Percentiles rank a stretch among this genome's conserved stretches.
Evolutionary conservation across 495 filamentous ascomycete genomes (phyloP).

Genomic region (Physcia stellaris): DNA sequence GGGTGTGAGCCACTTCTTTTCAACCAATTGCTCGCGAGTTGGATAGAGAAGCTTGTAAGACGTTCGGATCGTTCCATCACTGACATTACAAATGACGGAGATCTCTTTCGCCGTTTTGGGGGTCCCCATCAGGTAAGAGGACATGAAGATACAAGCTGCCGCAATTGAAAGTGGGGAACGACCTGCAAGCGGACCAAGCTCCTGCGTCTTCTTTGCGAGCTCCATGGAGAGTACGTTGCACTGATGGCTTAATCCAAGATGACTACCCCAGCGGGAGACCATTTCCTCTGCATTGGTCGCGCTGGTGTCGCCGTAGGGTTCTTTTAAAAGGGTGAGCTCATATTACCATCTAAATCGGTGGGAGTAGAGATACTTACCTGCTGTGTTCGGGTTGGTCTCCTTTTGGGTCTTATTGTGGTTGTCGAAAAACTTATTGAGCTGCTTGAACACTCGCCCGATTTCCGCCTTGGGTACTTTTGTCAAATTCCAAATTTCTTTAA

Average conservation of each 20-base stretch:
- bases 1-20: constrained; percentile 57
- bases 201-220: constrained; percentile 59
- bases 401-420: constrained; percentile 40
- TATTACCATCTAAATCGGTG: constrained; percentile 4
- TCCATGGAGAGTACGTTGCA: constrained; percentile 59
- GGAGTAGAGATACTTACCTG: constrained; percentile 24
- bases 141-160: constrained; percentile 92
- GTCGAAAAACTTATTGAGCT: constrained; percentile 72
- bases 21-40: constrained; percentile 58
- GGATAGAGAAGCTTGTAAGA: constrained; percentile 80
- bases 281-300: constrained; percentile 76
- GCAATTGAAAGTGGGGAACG: constrained; percentile 90
- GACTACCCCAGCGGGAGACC: constrained; percentile 76
- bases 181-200: constrained; percentile 67
- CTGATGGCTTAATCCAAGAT: constrained; percentile 52
- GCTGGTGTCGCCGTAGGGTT: constrained; percentile 56
- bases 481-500: constrained; percentile 79
- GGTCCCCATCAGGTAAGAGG: constrained; percentile 67
- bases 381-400: constrained; percentile 31
- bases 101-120: constrained; percentile 76
- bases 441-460: constrained; percentile 91
- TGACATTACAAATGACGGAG: constrained; percentile 65
- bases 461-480: constrained; percentile 95
- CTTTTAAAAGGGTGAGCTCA: constrained; percentile 28
- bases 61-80: constrained; percentile 88